Evolutionary conservation across 306 rosid genomes (phyloP).

Genomic region (Begonia peltatifolia): DNA sequence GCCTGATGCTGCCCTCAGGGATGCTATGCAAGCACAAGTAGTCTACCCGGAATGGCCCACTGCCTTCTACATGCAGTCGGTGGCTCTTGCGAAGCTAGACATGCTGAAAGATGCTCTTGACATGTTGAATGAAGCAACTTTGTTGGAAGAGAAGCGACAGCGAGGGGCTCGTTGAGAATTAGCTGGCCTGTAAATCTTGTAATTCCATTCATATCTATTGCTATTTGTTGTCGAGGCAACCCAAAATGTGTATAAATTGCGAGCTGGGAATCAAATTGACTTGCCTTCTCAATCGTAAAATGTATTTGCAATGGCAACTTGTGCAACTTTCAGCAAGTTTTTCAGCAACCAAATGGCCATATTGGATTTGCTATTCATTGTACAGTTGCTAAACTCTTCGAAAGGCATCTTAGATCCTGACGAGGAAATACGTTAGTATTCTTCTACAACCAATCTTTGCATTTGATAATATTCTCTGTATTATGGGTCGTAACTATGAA

Average conservation of each 20-base stretch:
- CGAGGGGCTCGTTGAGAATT: constrained; percentile 54
- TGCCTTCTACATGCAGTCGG: constrained; percentile 95
- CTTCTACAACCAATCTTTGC: no score
- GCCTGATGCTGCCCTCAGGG: constrained; percentile 89
- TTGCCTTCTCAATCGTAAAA: constrained; percentile 26
- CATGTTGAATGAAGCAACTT: constrained; percentile 86
- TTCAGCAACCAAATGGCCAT: no score
- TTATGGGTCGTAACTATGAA: no score
- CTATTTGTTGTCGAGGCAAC: constrained; percentile 31
- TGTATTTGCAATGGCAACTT: no score
- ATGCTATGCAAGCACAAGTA: constrained; percentile 97
- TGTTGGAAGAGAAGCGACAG: constrained; percentile 87
- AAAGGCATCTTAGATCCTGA: no score
- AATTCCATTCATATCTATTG: background rate
- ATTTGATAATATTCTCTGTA: no score
- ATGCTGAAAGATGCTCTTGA: constrained; percentile 95
- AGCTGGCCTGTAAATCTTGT: constrained; percentile 4
- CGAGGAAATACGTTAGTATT: no score
- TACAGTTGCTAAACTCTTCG: no score
- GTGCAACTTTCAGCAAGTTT: no score
- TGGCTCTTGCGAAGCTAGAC: constrained; percentile 89
- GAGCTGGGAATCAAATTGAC: constrained; percentile 38
- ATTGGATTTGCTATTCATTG: no score
- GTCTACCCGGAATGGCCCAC: constrained; percentile 95
- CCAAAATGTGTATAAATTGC: constrained; percentile 62